Conservation (phyloP, 306 rosid genomes). For the Quercus dentata region DNA sequence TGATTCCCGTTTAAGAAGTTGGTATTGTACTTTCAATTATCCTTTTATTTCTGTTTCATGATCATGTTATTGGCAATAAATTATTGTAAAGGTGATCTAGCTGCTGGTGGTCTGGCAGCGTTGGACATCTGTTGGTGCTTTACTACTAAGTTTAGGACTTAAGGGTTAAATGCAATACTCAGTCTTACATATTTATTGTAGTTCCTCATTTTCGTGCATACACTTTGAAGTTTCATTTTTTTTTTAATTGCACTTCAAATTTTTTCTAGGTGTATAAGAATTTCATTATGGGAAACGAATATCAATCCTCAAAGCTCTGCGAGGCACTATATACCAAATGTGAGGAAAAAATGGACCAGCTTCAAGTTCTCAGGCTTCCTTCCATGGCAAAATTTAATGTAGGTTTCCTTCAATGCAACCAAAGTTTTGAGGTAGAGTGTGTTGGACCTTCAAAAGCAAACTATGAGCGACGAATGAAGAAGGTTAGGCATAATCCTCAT, state of each 20-base stretch:
- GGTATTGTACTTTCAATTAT: not conserved
- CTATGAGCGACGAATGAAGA: constrained; percentile 78
- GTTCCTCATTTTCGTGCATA: not conserved
- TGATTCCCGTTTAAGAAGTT: not conserved
- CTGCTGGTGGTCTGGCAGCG: not conserved
- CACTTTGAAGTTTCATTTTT: not conserved
- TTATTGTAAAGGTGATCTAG: not conserved
- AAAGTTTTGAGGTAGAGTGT: constrained; percentile 69
- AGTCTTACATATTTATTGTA: not conserved
- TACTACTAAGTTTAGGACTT: not conserved
- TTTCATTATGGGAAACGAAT: constrained; percentile 60
- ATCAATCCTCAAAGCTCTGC: constrained; percentile 83
- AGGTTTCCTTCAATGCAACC: constrained; percentile 81
- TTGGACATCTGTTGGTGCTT: not conserved
- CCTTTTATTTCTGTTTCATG: constrained; percentile 7
- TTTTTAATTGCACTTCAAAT: constrained; percentile 12
- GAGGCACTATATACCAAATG: constrained; percentile 76
- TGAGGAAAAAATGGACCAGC: constrained; percentile 92
- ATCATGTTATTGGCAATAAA: not conserved
- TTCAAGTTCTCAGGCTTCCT: constrained; percentile 89
- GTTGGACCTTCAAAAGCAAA: constrained; percentile 83
- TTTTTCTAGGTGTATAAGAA: constrained; percentile 54
- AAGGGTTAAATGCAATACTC: not conserved
- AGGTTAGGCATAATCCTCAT: constrained; percentile 42
- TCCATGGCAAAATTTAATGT: constrained; percentile 96